phyloP scores from a whole-genome alignment of 495 filamentous ascomycete genomes.

The Talaromyces adpressus region DNA sequence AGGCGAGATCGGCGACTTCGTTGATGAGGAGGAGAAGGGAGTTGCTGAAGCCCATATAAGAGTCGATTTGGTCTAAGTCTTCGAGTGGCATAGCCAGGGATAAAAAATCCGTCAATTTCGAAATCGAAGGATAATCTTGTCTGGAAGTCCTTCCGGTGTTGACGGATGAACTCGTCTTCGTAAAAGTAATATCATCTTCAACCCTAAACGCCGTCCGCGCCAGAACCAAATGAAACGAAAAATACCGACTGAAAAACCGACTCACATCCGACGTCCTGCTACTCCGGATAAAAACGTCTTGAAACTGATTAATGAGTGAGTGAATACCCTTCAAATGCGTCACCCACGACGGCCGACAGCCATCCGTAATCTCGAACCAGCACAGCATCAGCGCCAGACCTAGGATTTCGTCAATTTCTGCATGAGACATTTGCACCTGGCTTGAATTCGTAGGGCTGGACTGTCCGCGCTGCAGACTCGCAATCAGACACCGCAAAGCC shows the following conservation, averaged over 20 bases:
- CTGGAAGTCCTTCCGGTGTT: background rate
- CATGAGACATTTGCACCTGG: conserved; percentile 1
- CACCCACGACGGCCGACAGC: conserved; percentile 20
- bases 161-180: background rate
- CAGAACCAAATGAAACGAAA: conserved; percentile 19
- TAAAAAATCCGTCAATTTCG: background rate
- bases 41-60: conserved; percentile 21
- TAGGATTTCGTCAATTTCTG: conserved; percentile 18
- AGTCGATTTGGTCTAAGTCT: conserved; percentile 15
- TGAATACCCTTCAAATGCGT: conserved; percentile 20
- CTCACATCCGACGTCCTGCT: conserved; percentile 14
- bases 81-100: conserved; percentile 9
- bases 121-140: background rate
- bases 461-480: conserved; percentile 8
- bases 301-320: conserved; percentile 13
- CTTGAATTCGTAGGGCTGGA: background rate
- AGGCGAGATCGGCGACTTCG: conserved; percentile 16
- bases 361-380: conserved; percentile 19
- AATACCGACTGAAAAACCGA: conserved; percentile 20
- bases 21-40: conserved; percentile 18
- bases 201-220: conserved; percentile 17
- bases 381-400: conserved; percentile 21
- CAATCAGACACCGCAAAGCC: conserved; percentile 13
- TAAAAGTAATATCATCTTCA: conserved; percentile 1
- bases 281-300: conserved; percentile 4